Evolutionary conservation across 2,329 filamentous ascomycete species (phyloP), one percentile per base, ranked within the genome.

Genomic region (Aspergillus piperis): DNA sequence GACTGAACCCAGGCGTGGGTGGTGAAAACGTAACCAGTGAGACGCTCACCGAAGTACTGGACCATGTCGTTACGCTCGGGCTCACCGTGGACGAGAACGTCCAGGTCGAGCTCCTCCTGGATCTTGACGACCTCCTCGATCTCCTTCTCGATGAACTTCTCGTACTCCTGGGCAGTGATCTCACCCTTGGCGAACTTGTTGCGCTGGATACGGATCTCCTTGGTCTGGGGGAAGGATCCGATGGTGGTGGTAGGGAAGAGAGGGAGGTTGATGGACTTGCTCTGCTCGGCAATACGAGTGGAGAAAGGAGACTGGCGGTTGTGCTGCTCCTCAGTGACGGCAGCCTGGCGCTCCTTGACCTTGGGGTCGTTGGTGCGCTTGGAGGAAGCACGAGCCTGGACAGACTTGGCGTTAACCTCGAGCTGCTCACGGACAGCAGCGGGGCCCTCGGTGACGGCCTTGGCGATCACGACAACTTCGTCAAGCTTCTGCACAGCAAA

Each of bases 21-120:
- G 78, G 95, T 99, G 88, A 99, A 99, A 78, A 92, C 90, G 80
- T 98, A 99, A 75, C 95, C 95, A 74, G 96, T 88, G 66, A 99
- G 86, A 75, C 92, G 90, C 88, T 99, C 95, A 81, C 95, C 95
- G 73, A 99, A 99, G 89, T 97, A 99, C 83, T 99, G 95, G 57
- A 99, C 95, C 95, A 99, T 99, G 88, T 99, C 95, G 84, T 99
- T 99, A 80, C 95, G 92, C 88, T 99, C 95, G 62, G 95, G 95
- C 87, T 99, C 95, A 78, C 95, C 95, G 85, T 99, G 95, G 68
- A 99, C 95, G 77, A 90, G 91, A 79, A 99, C 95, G 72, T 99
- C 95, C 58, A 99, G 89, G 80, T 88, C 92, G 74, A 99, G 93
- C 84, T 98, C 95, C 75, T 98, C 92, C 84, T 99, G 95, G 80